Evolutionary conservation across 495 filamentous ascomycete genomes (phyloP), one percentile per base, ranked within the genome.

Genomic region (Neurospora discreta): DNA sequence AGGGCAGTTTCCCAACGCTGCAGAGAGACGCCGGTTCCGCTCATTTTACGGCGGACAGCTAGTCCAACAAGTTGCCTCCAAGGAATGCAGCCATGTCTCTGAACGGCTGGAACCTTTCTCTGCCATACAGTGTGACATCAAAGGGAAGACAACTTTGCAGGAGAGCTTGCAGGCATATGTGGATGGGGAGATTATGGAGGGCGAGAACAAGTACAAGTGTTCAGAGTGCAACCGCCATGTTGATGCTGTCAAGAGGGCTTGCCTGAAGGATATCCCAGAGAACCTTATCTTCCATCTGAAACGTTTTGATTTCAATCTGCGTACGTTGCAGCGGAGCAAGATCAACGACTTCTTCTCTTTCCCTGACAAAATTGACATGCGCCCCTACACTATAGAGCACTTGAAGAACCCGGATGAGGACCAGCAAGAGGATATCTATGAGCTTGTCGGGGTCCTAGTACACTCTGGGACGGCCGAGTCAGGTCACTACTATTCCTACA

Each of bases 151-250:
- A 8, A 89, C 82, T 40, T 87, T 99, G 1, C 85, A 92, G 73
- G 94, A 98, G 71, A 98, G 95, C 78, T 82, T 99, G 15, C 89
- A 93, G 76, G 93, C 95, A 8, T 98, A 97, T 78, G 94, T 98
- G 15, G 92, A 95, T 77, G 95, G 95, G 2, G 96, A 99, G 77
- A 89, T 95, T 60, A 95, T 98, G 94, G 93, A 96, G 86, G 95
- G 95, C 76, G 90, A 97, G 73, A 98, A 99, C 81, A 97, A 97
- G 80, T 99, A 99, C 84, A 95, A 94, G 70, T 99, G 95, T 82
- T 93, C 93, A 5, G 91, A 89, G 5, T 99, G 95, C 79, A 91
- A 91, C 52, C 90, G 89, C 40, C 94, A 95, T 78, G 95, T 98
- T 36, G 91, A 98, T 82, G 95, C 95, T 68, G 93, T 98, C 69